These are phyloP conservation scores for Calvatia gigantea DNA, from an alignment of 768 basidiomycete species.

Conservation along the genomic window DNA sequence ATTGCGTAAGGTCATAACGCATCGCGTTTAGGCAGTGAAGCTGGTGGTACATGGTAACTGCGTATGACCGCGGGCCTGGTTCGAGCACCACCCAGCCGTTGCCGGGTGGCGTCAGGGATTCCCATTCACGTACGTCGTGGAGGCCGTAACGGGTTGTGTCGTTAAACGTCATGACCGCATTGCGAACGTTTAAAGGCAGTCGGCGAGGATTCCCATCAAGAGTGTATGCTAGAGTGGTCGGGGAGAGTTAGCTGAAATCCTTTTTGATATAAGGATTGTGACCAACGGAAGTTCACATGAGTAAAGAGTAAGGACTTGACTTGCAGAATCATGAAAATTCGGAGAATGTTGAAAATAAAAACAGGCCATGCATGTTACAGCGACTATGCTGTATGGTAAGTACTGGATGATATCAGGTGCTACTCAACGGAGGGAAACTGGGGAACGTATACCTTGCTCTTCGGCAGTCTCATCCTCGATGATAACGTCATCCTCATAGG, in stretches of 20 bases:
- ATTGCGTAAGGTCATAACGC: slow-evolving; percentile 15
- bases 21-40: slow-evolving; percentile 16
- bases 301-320: not conserved
- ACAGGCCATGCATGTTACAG: not conserved
- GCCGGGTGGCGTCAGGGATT: slow-evolving; percentile 12
- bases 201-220: slow-evolving; percentile 8
- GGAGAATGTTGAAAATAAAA: not conserved
- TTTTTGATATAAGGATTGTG: not conserved
- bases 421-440: not conserved
- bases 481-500: too few species aligned
- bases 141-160: slow-evolving; percentile 13
- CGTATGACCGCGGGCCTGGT: slow-evolving; percentile 8
- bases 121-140: slow-evolving; percentile 15
- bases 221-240: not conserved
- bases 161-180: slow-evolving; percentile 11
- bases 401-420: not conserved
- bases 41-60: slow-evolving; percentile 18
- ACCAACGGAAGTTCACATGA: not conserved
- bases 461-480: not conserved
- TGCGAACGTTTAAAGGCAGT: slow-evolving; percentile 7
- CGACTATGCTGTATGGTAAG: not conserved
- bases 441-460: not conserved
- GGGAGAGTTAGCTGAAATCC: not conserved
- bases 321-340: not conserved
- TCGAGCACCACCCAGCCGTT: slow-evolving; percentile 14